Evolutionary conservation across 192 early-diverging fungal genomes (phyloP).

Genomic region (Linnemannia schmuckeri): DNA sequence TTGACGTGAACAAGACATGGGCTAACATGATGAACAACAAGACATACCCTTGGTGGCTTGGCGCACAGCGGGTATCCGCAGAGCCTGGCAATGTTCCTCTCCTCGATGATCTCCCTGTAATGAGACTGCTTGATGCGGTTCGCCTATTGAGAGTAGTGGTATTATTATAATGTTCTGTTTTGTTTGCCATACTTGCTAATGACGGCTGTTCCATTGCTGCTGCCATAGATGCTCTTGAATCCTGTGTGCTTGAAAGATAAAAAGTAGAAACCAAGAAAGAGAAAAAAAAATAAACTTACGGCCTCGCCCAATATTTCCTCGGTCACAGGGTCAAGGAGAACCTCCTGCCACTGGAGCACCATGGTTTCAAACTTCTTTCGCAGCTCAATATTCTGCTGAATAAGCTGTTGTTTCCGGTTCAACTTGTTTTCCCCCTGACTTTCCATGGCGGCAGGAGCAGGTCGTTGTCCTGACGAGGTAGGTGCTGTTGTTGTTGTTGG

Average conservation of each 20-base stretch:
- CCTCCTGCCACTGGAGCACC: conserved; percentile 63
- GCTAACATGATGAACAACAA: background rate
- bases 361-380: conserved; percentile 53
- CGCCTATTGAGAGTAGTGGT: conserved; percentile 47
- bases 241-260: background rate
- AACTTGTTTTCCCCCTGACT: background rate
- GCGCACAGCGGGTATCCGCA: conserved; percentile 91
- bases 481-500: background rate
- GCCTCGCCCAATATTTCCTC: conserved; percentile 56
- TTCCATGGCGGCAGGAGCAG: background rate
- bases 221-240: background rate
- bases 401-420: conserved; percentile 31
- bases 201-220: no score
- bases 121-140: conserved; percentile 74
- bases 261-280: background rate
- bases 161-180: no score
- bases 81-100: conserved; percentile 73
- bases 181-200: no score
- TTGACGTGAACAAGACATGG: background rate
- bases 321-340: conserved; percentile 60
- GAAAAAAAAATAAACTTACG: conserved; percentile 29
- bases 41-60: conserved; percentile 57
- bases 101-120: conserved; percentile 79
- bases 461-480: background rate
- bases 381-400: conserved; percentile 47